Base-by-base conservation (phyloP, 371 early-diverging fungal species). In the Batkoa obscura region DNA sequence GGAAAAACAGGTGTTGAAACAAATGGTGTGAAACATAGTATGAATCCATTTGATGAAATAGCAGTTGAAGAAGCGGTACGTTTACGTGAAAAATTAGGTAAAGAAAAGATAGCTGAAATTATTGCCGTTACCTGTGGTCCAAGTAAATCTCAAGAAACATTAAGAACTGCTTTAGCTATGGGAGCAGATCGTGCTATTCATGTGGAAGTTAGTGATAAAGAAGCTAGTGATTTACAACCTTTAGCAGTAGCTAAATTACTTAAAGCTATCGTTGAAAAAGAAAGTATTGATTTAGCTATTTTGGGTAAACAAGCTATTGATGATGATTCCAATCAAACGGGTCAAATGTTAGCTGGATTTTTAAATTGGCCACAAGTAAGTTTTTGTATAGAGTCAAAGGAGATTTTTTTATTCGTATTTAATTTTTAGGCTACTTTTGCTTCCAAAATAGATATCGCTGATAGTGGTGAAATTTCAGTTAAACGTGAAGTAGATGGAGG, bases 1-100 rank as follows among this genome's bases (percentile, higher is more conserved):
- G 79, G 85, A 55, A 86, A 86, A 63, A 79, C 85, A 4, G 87
- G 79, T 63, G 91, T 95, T 62, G 98, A 94, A 67, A 90, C 90
- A 35, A 75, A 72, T 43, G 84, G 82, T 64, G 88, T 93, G 53
- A 95, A 94, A 81, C 95, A 95, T 80, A 88, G 89, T 63, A 89
- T 96, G 86, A 98, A 98, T 72, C 98, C 98, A 43, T 96, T 98
- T 70, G 96, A 95, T 64, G 96, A 96, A 69, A 96, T 96, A 69
- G 97, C 94, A 42, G 74, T 96, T 31, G 97, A 96, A 68, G 93
- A 93, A 66, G 94, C 97, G 52, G 80, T 98, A 34, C 77, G 84
- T 46, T 73, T 96, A 63, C 88, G 88, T 74, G 96, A 96, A 68
- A 75, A 75, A 56, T 62, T 72, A 33, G 77, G 73, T 43, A 80